Base-by-base conservation (phyloP, 495 filamentous ascomycete species). In the Lentithecium fluviatile region DNA sequence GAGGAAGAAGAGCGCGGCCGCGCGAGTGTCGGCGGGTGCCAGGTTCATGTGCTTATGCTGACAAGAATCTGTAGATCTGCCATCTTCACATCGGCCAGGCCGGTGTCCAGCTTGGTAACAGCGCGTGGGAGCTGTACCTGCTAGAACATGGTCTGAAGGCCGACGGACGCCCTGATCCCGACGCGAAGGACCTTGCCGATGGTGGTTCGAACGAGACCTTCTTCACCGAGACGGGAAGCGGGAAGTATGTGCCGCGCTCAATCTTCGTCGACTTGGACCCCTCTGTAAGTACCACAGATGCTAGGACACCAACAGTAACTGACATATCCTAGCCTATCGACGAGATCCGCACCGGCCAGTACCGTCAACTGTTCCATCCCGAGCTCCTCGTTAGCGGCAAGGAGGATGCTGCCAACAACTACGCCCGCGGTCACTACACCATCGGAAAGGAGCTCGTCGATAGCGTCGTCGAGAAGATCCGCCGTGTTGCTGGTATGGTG, bases 321-420 rank as follows among this genome's bases (percentile, higher is more conserved):
- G 26, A 64, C 43, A 13, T 15, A 21, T 11, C 10, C 7, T 63
- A 85, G 73, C 90, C 90, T 48, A 91, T 95, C 71, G 90, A 95
- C 68, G 90, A 95, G 77, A 92, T 95, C 75, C 86, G 90, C 45
- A 91, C 87, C 56, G 90, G 90, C 69, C 65, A 71, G 64, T 93
- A 91, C 75, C 87, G 89, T 58, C 83, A 91, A 68, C 86, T 95
- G 37, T 95, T 95, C 79, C 90, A 94, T 74, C 90, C 90, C 25
- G 90, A 94, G 76, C 78, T 87, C 64, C 74, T 95, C 75, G 89
- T 95, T 71, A 91, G 85, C 73, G 90, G 90, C 62, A 95, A 95
- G 77, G 90, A 95, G 75, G 90, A 95, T 83, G 90, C 90, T 56
- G 89, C 90, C 70, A 95, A 95, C 76, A 95, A 95, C 82, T 95